Evolutionary conservation across 768 basidiomycete species (phyloP), one percentile per base, ranked within the genome.

Genomic region (Termitomyces bulborhizus): DNA sequence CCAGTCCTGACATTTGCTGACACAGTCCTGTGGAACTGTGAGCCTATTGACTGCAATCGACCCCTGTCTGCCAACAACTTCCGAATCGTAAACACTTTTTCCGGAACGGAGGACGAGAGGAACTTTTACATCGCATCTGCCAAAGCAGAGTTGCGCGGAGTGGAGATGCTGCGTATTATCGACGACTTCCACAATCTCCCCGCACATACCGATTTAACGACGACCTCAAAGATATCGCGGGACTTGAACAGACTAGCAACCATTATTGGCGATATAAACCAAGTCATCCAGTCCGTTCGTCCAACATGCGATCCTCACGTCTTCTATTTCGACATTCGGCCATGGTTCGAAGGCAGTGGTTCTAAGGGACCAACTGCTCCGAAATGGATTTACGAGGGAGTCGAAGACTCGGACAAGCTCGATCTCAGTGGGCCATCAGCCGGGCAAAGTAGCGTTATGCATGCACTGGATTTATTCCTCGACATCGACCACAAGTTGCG

Each of bases 1-100:
- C 96, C 96, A 4, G 83, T 99, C 58, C 76, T 98, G 60, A 99
- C 95, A 0, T 99, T 93, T 66, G 90, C 95, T 27, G 96, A 97
- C 67, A 93, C 91, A 16, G 95, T 99, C 13, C 79, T 98, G 1
- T 99, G 93, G 92, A 97, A 98, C 66, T 88, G 82, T 78, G 82
- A 83, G 37, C 74, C 82, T 42, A 66, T 80, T 53, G 74, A 87
- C 63, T 75, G 85, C 24, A 68, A 69, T 21, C 66, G 75, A 37
- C 86, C 89, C 43, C 71, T 84, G 29, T 81, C 87, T 45, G 65
- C 77, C 46, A 79, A 82, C 61, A 98, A 97, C 73, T 84, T 95
- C 65, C 83, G 78, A 18, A 82, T 86, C 62, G 72, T 76, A 53
- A 80, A 87, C 61, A 63, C 81, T 42, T 97, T 98, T 74, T 93